Evolutionary conservation across 306 rosid genomes (phyloP).

Genomic region (Sphenostylis stenocarpa): DNA sequence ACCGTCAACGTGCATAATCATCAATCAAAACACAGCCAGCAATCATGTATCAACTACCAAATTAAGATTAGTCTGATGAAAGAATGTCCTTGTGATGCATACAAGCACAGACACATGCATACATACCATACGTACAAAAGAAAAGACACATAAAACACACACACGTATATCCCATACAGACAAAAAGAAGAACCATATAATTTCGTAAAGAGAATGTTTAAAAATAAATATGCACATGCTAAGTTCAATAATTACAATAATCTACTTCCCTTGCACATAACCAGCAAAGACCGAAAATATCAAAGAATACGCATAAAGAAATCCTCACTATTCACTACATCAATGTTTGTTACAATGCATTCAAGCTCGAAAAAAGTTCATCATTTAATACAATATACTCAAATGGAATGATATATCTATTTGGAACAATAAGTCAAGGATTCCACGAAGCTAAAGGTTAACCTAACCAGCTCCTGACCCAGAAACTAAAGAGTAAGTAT

Average conservation of each 20-base stretch:
- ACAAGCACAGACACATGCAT: background rate
- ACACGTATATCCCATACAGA: background rate
- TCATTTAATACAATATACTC: background rate
- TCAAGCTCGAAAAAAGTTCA: background rate
- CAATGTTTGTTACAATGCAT: background rate
- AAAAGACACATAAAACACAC: background rate
- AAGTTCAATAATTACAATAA: background rate
- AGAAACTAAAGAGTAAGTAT: background rate
- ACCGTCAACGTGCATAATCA: background rate
- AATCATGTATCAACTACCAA: background rate
- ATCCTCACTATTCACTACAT: background rate
- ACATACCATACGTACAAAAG: background rate
- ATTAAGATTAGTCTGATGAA: background rate
- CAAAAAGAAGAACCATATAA: background rate
- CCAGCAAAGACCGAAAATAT: background rate
- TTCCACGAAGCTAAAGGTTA: background rate
- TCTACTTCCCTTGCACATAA: background rate
- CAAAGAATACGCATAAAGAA: background rate
- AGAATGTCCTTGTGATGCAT: background rate
- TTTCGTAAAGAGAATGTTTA: background rate
- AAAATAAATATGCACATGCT: background rate
- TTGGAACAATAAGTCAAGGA: background rate
- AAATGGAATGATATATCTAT: background rate
- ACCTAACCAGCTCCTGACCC: background rate
- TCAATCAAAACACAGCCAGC: slow-evolving; percentile 12